Percentiles rank a stretch among this genome's conserved stretches.
Evolutionary conservation across 2,329 filamentous ascomycete genomes (phyloP).

Genomic region (Cladosporium phlei): DNA sequence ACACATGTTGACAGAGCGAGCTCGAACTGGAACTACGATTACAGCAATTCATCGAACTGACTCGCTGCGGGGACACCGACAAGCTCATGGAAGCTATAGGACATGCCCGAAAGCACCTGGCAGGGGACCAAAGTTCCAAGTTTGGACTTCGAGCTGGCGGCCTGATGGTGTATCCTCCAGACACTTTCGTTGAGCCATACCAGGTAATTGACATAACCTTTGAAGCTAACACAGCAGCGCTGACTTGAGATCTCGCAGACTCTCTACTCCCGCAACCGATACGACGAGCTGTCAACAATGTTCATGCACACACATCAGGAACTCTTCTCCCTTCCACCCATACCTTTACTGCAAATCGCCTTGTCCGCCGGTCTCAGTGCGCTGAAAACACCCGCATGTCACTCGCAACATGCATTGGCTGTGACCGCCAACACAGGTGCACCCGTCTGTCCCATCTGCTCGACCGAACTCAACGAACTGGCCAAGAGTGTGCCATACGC

Average conservation of each 20-base stretch:
- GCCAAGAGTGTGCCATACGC: constrained; percentile 88
- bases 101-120: constrained; percentile 78
- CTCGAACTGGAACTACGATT: constrained; percentile 90
- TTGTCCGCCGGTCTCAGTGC: constrained; percentile 87
- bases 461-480: constrained; percentile 87
- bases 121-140: constrained; percentile 64
- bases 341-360: constrained; percentile 83
- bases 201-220: constrained; percentile 40
- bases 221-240: background rate
- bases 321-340: constrained; percentile 74
- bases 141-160: constrained; percentile 69
- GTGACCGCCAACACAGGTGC: constrained; percentile 59
- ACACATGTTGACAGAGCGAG: constrained; percentile 53
- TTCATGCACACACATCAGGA: constrained; percentile 84
- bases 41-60: constrained; percentile 91
- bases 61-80: constrained; percentile 59
- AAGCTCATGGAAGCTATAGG: constrained; percentile 71
- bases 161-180: constrained; percentile 68
- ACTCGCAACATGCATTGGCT: constrained; percentile 59
- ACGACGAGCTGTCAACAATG: constrained; percentile 68
- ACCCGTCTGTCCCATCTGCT: constrained; percentile 90
- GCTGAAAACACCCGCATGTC: constrained; percentile 91
- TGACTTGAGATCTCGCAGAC: constrained; percentile 44
- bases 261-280: constrained; percentile 69
- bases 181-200: constrained; percentile 56